Evolutionary conservation across 495 filamentous ascomycete species (phyloP).

Genomic region (Aspergillus saccharolyticus): DNA sequence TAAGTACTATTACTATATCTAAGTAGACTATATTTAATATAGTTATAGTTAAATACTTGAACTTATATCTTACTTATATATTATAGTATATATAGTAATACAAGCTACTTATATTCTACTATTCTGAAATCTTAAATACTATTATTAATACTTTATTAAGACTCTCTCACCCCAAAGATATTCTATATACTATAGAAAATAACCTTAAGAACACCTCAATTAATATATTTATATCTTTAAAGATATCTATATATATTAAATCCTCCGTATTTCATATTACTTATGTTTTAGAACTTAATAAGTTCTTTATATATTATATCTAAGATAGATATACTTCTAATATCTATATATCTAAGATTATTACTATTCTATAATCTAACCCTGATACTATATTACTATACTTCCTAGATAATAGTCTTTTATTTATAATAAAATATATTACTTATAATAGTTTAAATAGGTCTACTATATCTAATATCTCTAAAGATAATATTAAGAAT

Average conservation of each 20-base stretch:
- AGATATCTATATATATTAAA: neutral
- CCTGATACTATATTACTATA: neutral
- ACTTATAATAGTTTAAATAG: neutral
- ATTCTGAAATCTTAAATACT: neutral
- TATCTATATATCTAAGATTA: neutral
- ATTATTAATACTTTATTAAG: neutral
- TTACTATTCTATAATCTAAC: neutral
- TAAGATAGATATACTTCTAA: neutral
- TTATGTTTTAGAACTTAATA: neutral
- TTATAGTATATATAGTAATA: neutral
- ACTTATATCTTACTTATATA: neutral
- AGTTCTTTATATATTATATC: neutral
- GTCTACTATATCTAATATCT: neutral
- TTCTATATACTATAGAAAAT: neutral
- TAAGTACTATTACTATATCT: neutral
- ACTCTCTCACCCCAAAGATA: neutral
- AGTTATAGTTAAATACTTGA: neutral
- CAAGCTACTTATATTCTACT: neutral
- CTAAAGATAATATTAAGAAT: neutral
- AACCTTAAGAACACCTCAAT: neutral
- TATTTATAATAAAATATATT: neutral
- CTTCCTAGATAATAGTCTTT: neutral
- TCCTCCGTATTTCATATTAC: no score
- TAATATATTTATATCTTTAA: neutral
- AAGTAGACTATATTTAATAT: neutral